Evolutionary conservation across 805 yeast species (phyloP).

Genomic region (Naumovozyma castellii): DNA sequence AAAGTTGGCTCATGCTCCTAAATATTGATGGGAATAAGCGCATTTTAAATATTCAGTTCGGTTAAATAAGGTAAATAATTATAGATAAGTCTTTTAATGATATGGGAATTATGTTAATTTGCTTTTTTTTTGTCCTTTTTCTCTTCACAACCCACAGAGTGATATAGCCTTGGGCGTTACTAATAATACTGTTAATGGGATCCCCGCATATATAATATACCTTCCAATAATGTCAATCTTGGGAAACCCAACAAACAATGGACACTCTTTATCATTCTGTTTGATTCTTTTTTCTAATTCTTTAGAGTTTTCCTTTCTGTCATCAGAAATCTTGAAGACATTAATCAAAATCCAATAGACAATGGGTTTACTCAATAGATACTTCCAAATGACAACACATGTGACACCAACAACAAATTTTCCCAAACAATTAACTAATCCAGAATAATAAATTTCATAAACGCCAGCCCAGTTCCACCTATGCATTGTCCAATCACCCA

Average conservation of each 20-base stretch:
- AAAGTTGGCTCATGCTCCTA: not conserved
- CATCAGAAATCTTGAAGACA: constrained; percentile 15
- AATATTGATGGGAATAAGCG: not conserved
- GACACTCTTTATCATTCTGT: constrained; percentile 27
- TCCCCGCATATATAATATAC: constrained; percentile 72
- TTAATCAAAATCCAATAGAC: constrained; percentile 40
- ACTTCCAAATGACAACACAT: constrained; percentile 63
- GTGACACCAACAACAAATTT: constrained; percentile 55
- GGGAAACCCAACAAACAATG: constrained; percentile 51
- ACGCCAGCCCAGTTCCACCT: constrained; percentile 7
- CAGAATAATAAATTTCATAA: constrained; percentile 6
- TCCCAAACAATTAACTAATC: constrained; percentile 9
- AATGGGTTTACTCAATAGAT: constrained; percentile 53
- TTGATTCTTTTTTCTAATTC: constrained; percentile 14
- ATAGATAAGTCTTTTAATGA: not conserved
- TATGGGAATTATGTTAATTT: no score
- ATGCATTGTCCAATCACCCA: constrained; percentile 44
- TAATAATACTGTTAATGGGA: constrained; percentile 45
- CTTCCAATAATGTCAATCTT: constrained; percentile 73
- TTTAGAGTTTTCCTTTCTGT: constrained; percentile 19
- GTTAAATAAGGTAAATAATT: no score
- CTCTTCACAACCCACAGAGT: not conserved
- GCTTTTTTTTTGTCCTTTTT: no score
- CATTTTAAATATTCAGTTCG: not conserved
- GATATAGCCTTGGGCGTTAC: constrained; percentile 3